Base-by-base conservation (phyloP, 2,329 filamentous ascomycete species). In the Stylonectria norvegica region DNA sequence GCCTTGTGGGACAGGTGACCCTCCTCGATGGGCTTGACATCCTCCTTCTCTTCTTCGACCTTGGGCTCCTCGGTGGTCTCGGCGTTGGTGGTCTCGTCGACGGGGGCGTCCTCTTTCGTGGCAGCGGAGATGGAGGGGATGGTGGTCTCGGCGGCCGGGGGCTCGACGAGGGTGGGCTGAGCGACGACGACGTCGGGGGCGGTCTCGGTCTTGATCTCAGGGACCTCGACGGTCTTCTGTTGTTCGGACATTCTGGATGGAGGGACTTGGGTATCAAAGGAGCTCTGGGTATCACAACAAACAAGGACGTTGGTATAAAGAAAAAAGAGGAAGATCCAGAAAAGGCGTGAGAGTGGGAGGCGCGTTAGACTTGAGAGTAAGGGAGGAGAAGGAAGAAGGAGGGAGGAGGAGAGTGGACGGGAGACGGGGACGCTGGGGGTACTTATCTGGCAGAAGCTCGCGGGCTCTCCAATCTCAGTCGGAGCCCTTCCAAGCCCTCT, bases 1-100 rank as follows among this genome's bases (percentile, higher is more conserved):
- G 80, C 85, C 81, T 96, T 95, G 84, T 95, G 88, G 66, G 86
- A 86, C 38, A 97, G 79, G 56, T 81, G 73, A 48, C 90, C 91
- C 69, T 94, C 89, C 65, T 86, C 84, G 48, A 91, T 76, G 47
- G 86, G 85, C 70, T 83, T 82, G 38, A 71, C 67, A 61, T 78
- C 77, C 48, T 73, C 67, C 56, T 70, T 69, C 57, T 62, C 63
- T 22, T 66, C 62, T 61, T 71, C 68, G 12, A 64, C 55, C 28
- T 69, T 67, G 22, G 58, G 61, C 22, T 66, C 49, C 43, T 69
- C 66, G 34, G 58, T 56, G 31, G 64, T 57, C 17, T 67, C 65
- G n/a, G 54, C 63, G 20, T 73, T 64, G 40, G 69, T 67, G 50
- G 61, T 63, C 59, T 71, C 70, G 49, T 68, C 65, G 31, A 61